These are phyloP conservation scores for Kernera saxatilis DNA, from an alignment of 345 rosid species.

Conservation along the genomic window DNA sequence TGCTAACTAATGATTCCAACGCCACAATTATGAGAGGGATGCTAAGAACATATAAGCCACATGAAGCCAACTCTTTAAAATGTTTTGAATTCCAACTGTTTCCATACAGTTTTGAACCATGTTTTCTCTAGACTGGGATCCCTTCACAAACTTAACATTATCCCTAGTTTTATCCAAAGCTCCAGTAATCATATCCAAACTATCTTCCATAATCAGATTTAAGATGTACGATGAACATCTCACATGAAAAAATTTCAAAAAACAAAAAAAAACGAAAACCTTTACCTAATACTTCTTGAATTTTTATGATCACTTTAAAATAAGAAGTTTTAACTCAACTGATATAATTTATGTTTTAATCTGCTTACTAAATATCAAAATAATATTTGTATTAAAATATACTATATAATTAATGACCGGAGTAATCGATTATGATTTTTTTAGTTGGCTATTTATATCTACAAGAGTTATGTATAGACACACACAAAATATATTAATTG, in stretches of 20 bases:
- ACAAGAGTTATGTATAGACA: too few species aligned
- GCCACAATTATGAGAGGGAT: not conserved
- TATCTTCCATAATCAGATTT: not conserved
- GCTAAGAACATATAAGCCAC: not conserved
- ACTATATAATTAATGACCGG: too few species aligned
- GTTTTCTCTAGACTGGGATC: not conserved
- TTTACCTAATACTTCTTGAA: too few species aligned
- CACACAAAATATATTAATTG: too few species aligned
- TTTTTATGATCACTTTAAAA: too few species aligned
- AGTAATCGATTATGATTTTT: too few species aligned
- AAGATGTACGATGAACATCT: not conserved
- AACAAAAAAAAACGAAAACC: too few species aligned
- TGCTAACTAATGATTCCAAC: not conserved
- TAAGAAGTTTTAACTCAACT: too few species aligned
- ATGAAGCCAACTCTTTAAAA: not conserved
- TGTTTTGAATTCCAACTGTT: not conserved
- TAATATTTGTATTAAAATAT: too few species aligned
- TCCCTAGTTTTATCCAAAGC: not conserved
- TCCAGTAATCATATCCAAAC: not conserved
- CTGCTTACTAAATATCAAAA: too few species aligned
- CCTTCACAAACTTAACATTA: not conserved
- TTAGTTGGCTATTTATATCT: too few species aligned
- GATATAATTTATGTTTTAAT: too few species aligned
- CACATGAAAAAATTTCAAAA: not conserved
- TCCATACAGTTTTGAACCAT: not conserved